Percentiles rank a stretch among this genome's conserved stretches.
Evolutionary conservation across 2,329 filamentous ascomycete species (phyloP).

Genomic region (Calonectria pseudoreteaudii): DNA sequence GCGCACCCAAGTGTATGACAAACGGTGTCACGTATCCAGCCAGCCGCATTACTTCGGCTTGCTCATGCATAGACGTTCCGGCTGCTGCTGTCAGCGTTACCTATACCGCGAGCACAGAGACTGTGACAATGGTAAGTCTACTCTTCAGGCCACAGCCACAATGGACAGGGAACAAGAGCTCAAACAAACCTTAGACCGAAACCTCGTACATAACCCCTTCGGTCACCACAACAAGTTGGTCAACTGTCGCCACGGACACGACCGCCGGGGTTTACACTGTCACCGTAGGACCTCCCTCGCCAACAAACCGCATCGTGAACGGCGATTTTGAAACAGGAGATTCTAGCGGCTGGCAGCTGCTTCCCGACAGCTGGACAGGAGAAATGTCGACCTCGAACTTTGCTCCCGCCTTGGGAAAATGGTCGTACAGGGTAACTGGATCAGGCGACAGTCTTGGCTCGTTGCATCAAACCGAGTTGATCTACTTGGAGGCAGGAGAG

Average conservation of each 20-base stretch:
- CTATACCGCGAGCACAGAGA: constrained; percentile 16
- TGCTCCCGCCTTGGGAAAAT: background rate
- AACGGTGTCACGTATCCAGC: constrained; percentile 38
- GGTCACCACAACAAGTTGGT: constrained; percentile 20
- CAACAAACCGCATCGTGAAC: constrained; percentile 20
- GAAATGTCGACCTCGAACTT: background rate
- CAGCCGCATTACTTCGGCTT: constrained; percentile 40
- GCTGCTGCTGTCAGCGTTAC: constrained; percentile 33
- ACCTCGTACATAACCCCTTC: constrained; percentile 13
- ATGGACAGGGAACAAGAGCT: background rate
- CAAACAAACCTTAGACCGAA: constrained; percentile 3
- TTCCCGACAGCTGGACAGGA: constrained; percentile 16
- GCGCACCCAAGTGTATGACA: constrained; percentile 36
- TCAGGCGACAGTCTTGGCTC: constrained; percentile 6
- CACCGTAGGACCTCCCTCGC: constrained; percentile 18
- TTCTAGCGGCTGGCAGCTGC: constrained; percentile 16
- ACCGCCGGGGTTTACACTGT: constrained; percentile 13
- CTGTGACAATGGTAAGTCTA: constrained; percentile 15
- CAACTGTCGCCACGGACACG: constrained; percentile 23
- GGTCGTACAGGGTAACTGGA: constrained; percentile 1
- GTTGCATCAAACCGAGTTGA: background rate
- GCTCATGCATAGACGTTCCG: constrained; percentile 39
- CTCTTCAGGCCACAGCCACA: background rate
- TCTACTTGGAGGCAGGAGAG: constrained; percentile 20
- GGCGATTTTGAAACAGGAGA: constrained; percentile 22